phyloP scores from a whole-genome alignment of 441 rosid genomes.

The Metrosideros polymorpha region DNA sequence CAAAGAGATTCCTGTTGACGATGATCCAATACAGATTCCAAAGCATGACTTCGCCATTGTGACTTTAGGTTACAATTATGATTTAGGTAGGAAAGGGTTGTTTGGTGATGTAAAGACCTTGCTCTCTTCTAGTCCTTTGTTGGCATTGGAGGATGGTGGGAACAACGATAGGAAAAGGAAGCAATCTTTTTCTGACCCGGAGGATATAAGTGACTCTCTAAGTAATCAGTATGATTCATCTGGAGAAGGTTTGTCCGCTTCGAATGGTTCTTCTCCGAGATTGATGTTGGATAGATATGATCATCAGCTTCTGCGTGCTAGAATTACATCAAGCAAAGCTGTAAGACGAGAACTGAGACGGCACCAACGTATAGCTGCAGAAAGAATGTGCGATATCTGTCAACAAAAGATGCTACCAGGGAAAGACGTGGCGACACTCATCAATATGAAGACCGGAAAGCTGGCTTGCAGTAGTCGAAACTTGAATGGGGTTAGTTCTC shows the following conservation, averaged over 20 bases:
- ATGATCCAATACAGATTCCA: conserved; percentile 20
- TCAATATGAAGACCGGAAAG: conserved; percentile 68
- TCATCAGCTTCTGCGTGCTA: conserved; percentile 47
- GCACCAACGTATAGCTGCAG: conserved; percentile 74
- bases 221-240: conserved; percentile 56
- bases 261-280: conserved; percentile 33
- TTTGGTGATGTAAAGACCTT: conserved; percentile 44
- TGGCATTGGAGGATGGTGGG: conserved; percentile 29
- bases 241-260: conserved; percentile 55
- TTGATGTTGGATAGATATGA: conserved; percentile 37
- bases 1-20: conserved; percentile 20
- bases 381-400: conserved; percentile 85
- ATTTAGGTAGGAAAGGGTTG: conserved; percentile 66
- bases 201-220: conserved; percentile 55
- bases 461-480: conserved; percentile 84
- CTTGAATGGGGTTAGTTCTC: conserved; percentile 45
- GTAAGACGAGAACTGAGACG: conserved; percentile 68
- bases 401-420: conserved; percentile 87
- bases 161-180: conserved; percentile 44
- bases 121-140: conserved; percentile 32
- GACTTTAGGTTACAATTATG: conserved; percentile 49
- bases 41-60: conserved; percentile 80
- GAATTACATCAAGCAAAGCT: conserved; percentile 45
- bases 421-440: conserved; percentile 75
- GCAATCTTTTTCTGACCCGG: conserved; percentile 79